Evolutionary conservation across 495 filamentous ascomycete genomes (phyloP).

Genomic region (Pyrenopolyporus hunteri): DNA sequence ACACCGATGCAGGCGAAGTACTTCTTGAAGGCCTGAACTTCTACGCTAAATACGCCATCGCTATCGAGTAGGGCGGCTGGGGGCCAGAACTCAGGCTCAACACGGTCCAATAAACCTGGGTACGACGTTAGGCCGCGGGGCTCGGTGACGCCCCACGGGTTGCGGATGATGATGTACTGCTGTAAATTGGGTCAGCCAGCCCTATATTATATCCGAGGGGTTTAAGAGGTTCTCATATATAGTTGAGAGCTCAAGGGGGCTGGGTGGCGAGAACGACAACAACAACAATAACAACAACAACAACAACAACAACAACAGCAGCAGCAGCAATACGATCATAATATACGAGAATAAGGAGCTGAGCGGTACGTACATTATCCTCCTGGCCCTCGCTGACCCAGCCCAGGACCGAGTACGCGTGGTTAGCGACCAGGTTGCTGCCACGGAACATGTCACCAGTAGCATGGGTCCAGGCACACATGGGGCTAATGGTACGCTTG

Average conservation of each 20-base stretch:
- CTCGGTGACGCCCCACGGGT: conserved; percentile 49
- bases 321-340: too few relatives aligned
- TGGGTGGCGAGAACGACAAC: too few relatives aligned
- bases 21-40: conserved; percentile 44
- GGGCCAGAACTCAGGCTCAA: conserved; percentile 46
- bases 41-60: conserved; percentile 43
- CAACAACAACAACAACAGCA: too few relatives aligned
- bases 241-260: too few relatives aligned
- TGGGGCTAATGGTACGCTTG: conserved; percentile 43
- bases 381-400: conserved; percentile 45
- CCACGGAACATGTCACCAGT: conserved; percentile 41
- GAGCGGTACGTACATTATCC: conserved; percentile 20
- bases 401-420: conserved; percentile 48
- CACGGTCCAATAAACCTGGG: conserved; percentile 38
- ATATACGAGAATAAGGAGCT: too few relatives aligned
- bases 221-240: background rate
- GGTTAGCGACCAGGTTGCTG: conserved; percentile 46
- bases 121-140: conserved; percentile 40
- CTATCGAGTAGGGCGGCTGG: conserved; percentile 40
- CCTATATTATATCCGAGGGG: background rate
- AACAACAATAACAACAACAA: too few relatives aligned
- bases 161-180: conserved; percentile 47
- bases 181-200: background rate
- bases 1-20: conserved; percentile 47
- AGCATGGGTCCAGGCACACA: conserved; percentile 43